Evolutionary conservation across 805 yeast genomes (phyloP), one percentile per base, ranked within the genome.

Genomic region (Candida vartiovaarae): DNA sequence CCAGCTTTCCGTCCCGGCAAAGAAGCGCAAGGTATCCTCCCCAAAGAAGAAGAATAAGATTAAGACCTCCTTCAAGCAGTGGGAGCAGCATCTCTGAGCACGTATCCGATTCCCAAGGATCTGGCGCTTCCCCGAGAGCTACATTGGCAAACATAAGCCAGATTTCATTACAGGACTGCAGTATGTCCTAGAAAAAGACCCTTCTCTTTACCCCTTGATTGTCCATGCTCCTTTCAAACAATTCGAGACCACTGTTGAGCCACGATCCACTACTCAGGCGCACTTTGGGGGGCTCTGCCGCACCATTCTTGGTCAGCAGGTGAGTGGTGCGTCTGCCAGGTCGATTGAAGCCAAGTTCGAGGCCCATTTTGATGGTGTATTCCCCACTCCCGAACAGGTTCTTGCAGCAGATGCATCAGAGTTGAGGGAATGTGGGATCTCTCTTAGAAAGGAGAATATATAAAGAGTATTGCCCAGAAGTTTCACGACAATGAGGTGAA

Each of bases 311-410:
- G 72, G 83, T 0, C 93, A 85, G 59, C 93, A 84, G 57, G 76
- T 85, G 8, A 79, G 85, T 50, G 95, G 95, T 1, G 72, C 76
- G 1, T 95, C 96, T 1, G 96, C 96, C 0, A 60, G 55, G 8
- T 72, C 89, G 1, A 84, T 89, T 29, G 70, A 73, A 44, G 46
- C 48, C 8, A 72, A 75, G 50, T 72, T 85, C 43, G 55, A 56
- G 20, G 54, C 58, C 20, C 46, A 63, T 11, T 74, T 65, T 48
- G 65, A 53, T 10, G 64, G 52, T 28, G 64, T 54, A 11, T 60
- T 49, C 32, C 56, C 55, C 0, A 63, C 74, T 0, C 82, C 91
- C 0, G 55, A 62, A 29, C 64, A 65, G 32, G 68, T 84, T 2
- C 50, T 71, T 4, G 57, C 57, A 0, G 59, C 66, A 10, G 54